Evolutionary conservation across 2,329 filamentous ascomycete species (phyloP), one percentile per base, ranked within the genome.

Genomic region (Sclerotinia borealis): DNA sequence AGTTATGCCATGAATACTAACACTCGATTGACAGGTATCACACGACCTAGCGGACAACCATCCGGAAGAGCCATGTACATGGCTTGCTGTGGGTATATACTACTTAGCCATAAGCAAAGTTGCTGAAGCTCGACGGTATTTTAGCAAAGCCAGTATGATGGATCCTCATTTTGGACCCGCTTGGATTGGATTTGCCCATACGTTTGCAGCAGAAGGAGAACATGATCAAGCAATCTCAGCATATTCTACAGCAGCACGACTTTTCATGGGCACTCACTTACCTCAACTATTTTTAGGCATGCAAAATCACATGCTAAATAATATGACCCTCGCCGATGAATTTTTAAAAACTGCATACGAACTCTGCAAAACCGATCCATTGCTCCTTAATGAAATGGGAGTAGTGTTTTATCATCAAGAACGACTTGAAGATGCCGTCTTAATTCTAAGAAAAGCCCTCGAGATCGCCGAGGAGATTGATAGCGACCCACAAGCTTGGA

Each of bases 141-240:
- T 99, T 76, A 96, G 91, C 72, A 99, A 99, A 77, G 91, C 96
- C 5, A 96, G 91, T 68, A 90, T 98, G 80, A 93, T 99, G 88
- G 93, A 99, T 73, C 91, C 93, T 8, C 93, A 98, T 77, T 99
- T 96, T 71, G 93, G 93, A 0, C 91, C 95, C 1, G 95, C 95
- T 3, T 99, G 95, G 95, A 98, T 99, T 68, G 95, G 96, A 1
- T 99, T 99, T 73, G 95, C 95, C 1, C 96, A 99, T 75, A 99
- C 95, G 0, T 99, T 99, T 75, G 95, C 95, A 1, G 93, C 92
- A 13, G 95, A 99, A 75, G 95, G 95, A 59, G 95, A 99, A 76
- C 93, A 98, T 75, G 95, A 99, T 75, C 95, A 99, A 77, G 95
- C 95, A 54, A 97, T 99, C 67, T 96, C 93, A 10, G 95, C 96